phyloP scores from a whole-genome alignment of 1,284 basidiomycete species.

The Apiotrichum laibachii region DNA sequence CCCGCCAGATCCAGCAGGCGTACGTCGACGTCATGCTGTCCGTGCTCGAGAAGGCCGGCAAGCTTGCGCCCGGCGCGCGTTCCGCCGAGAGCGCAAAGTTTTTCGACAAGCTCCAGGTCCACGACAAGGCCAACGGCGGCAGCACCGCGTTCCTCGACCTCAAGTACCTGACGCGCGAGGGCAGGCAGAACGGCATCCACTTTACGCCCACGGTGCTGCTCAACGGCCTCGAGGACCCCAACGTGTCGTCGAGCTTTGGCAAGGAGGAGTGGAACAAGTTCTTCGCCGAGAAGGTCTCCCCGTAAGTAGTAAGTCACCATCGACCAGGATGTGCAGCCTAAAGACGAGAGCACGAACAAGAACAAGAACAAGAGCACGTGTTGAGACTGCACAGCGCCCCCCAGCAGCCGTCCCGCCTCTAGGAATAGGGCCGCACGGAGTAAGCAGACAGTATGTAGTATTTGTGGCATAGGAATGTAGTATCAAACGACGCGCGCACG shows the following conservation, averaged over 20 bases:
- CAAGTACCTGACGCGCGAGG: slow-evolving; percentile 63
- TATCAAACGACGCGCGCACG: no score
- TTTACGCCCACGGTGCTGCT: slow-evolving; percentile 84
- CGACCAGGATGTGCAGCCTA: neutral
- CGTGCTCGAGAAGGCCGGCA: slow-evolving; percentile 39
- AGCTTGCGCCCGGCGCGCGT: slow-evolving; percentile 30
- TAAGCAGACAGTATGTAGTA: neutral
- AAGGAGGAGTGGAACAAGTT: slow-evolving; percentile 82
- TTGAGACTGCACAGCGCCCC: neutral
- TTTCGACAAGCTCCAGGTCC: slow-evolving; percentile 36
- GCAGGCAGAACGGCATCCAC: slow-evolving; percentile 86
- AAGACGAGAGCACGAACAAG: neutral
- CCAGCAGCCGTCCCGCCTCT: neutral
- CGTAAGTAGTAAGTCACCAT: neutral
- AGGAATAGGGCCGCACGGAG: neutral
- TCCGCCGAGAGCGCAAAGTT: slow-evolving; percentile 34
- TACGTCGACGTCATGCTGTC: slow-evolving; percentile 51
- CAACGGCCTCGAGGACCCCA: slow-evolving; percentile 76
- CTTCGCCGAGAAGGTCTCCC: slow-evolving; percentile 52
- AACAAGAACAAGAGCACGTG: neutral
- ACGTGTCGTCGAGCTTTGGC: slow-evolving; percentile 79
- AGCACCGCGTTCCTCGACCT: slow-evolving; percentile 54
- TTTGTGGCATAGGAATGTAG: neutral
- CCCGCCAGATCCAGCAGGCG: slow-evolving; percentile 12
- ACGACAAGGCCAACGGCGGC: slow-evolving; percentile 39